Evolutionary conservation across 2,329 filamentous ascomycete genomes (phyloP), one percentile per base, ranked within the genome.

Genomic region (Alternaria alternata): DNA sequence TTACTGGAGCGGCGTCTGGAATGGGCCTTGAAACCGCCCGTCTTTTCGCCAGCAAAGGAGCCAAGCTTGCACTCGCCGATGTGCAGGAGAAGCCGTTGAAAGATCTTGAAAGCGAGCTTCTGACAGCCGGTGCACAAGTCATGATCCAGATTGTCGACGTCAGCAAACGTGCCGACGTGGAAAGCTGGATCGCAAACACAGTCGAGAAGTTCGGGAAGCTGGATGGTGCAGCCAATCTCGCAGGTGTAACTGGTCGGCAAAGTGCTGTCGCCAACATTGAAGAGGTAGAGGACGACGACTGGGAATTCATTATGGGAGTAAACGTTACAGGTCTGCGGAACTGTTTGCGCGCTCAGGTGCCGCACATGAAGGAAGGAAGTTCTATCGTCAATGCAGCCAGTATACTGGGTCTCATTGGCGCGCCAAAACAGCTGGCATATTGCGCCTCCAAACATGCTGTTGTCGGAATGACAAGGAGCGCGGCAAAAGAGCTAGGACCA

Each of bases 371-470:
- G 9, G 70, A 78, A 46, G 71, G 71, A 1, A 75, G 76, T 0
- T 70, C 73, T 0, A 79, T 82, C 24, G 78, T 81, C 7, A 81
- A 81, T 61, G 80, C 85, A 28, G 79, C 83, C 26, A 86, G 83
- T 44, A 83, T 84, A 34, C 82, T 85, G 38, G 86, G 86, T 5
- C 69, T 83, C 3, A 79, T 81, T 60, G 82, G 81, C 71, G 80
- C 72, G 52, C 34, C 72, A 7, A 73, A 74, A 14, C 70, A 67
- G 24, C 69, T 75, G 24, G 75, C 76, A 0, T 81, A 81, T 52
- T 67, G 65, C 16, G 77, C 79, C 0, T 76, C 69, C 7, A 82
- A 82, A 57, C 79, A 81, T 61, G 80, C 73, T 0, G 75, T 81
- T 5, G 67, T 81, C 5, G 80, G 80, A 0, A 73, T 81, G 62